phyloP scores from a whole-genome alignment of 495 filamentous ascomycete genomes.

The Penicillium angulare region DNA sequence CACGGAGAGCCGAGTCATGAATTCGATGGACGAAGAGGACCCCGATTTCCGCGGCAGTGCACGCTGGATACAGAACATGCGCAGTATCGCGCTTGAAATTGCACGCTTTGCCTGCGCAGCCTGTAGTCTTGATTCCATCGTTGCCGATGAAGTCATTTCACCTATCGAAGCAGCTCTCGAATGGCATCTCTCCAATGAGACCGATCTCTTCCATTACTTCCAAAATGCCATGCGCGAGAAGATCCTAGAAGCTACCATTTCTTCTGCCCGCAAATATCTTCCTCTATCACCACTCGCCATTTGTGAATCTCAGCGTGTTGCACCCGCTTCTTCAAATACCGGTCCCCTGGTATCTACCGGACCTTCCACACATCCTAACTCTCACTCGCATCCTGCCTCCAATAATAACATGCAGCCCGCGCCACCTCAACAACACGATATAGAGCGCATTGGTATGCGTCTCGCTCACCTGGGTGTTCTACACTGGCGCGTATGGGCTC shows the following conservation, averaged over 20 bases:
- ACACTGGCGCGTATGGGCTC: slow-evolving; percentile 87
- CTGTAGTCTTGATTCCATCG: slow-evolving; percentile 27
- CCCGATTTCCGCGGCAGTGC: slow-evolving; percentile 28
- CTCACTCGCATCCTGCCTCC: neutral
- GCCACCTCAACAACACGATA: slow-evolving; percentile 41
- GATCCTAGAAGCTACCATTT: slow-evolving; percentile 32
- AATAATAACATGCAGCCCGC: slow-evolving; percentile 5
- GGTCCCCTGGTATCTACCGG: neutral
- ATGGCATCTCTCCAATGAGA: slow-evolving; percentile 39
- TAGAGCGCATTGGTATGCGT: slow-evolving; percentile 68
- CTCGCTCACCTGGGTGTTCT: slow-evolving; percentile 76
- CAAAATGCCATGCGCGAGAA: slow-evolving; percentile 34
- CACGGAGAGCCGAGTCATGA: slow-evolving; percentile 13
- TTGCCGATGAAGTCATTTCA: slow-evolving; percentile 40
- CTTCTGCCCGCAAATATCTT: slow-evolving; percentile 36
- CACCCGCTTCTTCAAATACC: slow-evolving; percentile 9
- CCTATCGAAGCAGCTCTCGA: slow-evolving; percentile 37
- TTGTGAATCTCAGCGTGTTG: slow-evolving; percentile 45
- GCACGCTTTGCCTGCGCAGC: slow-evolving; percentile 42
- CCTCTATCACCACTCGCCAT: slow-evolving; percentile 45
- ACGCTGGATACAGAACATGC: slow-evolving; percentile 41
- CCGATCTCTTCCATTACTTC: slow-evolving; percentile 35
- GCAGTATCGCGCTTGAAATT: slow-evolving; percentile 44
- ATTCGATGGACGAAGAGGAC: slow-evolving; percentile 13
- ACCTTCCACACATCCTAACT: neutral